Conservation (phyloP, 2,329 filamentous ascomycete genomes). For the Alternaria angustiovoidea region DNA sequence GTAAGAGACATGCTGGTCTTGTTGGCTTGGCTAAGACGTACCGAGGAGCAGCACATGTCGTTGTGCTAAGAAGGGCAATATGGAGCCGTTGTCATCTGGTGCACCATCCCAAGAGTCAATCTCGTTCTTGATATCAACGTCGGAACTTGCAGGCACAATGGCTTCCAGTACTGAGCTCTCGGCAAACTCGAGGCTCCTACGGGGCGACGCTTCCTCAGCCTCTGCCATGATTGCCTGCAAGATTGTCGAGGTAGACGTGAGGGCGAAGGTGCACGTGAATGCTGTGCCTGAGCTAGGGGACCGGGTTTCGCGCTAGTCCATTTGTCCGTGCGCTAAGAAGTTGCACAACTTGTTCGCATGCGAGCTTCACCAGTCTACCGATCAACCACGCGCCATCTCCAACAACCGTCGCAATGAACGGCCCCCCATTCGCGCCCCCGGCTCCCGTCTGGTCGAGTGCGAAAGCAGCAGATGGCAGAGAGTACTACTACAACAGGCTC, state of each 20-base stretch:
- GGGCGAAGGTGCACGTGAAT: slow-evolving; percentile 26
- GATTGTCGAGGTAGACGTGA: slow-evolving; percentile 10
- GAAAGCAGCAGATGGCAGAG: slow-evolving; percentile 79
- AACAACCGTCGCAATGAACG: slow-evolving; percentile 62
- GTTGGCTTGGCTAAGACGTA: slow-evolving; percentile 55
- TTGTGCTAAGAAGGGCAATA: slow-evolving; percentile 66
- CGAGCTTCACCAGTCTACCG: slow-evolving; percentile 4
- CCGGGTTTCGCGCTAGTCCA: neutral
- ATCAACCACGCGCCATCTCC: slow-evolving; percentile 12
- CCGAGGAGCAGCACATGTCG: slow-evolving; percentile 76
- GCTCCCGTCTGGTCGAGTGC: slow-evolving; percentile 76
- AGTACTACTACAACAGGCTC: slow-evolving; percentile 88
- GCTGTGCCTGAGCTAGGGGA: slow-evolving; percentile 17
- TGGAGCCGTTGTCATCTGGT: slow-evolving; percentile 55
- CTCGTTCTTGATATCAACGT: slow-evolving; percentile 48
- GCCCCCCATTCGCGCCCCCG: slow-evolving; percentile 53
- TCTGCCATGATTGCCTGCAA: slow-evolving; percentile 27
- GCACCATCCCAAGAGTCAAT: slow-evolving; percentile 57
- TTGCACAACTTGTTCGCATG: slow-evolving; percentile 9
- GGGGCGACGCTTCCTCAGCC: slow-evolving; percentile 31
- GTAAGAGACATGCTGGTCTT: slow-evolving; percentile 58
- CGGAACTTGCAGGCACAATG: slow-evolving; percentile 48
- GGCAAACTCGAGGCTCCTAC: slow-evolving; percentile 48
- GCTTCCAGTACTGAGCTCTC: slow-evolving; percentile 51
- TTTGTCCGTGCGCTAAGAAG: slow-evolving; percentile 10